Base-by-base conservation (phyloP, 257 asterid genomes). In the Solanum ossicruentum region DNA sequence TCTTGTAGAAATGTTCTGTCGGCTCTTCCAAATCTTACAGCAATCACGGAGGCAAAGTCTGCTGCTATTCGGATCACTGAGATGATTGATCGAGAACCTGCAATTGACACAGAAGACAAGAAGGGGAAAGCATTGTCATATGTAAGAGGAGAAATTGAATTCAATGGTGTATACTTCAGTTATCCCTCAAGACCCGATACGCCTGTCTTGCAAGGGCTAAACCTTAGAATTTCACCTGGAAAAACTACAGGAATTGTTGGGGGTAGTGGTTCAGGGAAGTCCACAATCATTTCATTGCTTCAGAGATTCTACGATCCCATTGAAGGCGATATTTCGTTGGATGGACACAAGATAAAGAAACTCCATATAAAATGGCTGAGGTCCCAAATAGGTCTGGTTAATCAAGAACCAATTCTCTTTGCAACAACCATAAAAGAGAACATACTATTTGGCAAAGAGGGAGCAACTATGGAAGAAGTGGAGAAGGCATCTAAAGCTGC, bases 51-150 rank as follows among this genome's bases (percentile, higher is more conserved):
- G 87, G 92, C 97, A 49, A 94, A 91, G 82, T 91, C 95, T 16
- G 97, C 98, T 60, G 95, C 97, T 1, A 85, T 66, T 72, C 86
- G 95, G 84, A 91, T 94, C 2, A 88, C 93, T 32, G 97, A 94
- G 91, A 93, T 93, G 96, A 93, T 93, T 10, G 95, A 94, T 43
- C 87, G 97, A 10, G 80, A 86, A 23, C 94, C 94, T 5, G 87
- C 87, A 47, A 93, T 94, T 47, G 98, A 92, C 82, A 58, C 89
- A 6, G 98, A 94, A 9, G 98, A 92, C 8, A 91, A 84, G 83
- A 94, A 94, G 84, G 98, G 98, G 28, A 94, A 92, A 87, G 98
- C 98, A 70, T 87, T 93, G 36, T 94, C 98, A 16, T 89, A 92
- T 26, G 96, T 94, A 82, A 89, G 96, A 82, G 97, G 97, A 73